Evolutionary conservation across 257 asterid genomes (phyloP), one percentile per base, ranked within the genome.

Genomic region (Solanum pimpinellifolium): DNA sequence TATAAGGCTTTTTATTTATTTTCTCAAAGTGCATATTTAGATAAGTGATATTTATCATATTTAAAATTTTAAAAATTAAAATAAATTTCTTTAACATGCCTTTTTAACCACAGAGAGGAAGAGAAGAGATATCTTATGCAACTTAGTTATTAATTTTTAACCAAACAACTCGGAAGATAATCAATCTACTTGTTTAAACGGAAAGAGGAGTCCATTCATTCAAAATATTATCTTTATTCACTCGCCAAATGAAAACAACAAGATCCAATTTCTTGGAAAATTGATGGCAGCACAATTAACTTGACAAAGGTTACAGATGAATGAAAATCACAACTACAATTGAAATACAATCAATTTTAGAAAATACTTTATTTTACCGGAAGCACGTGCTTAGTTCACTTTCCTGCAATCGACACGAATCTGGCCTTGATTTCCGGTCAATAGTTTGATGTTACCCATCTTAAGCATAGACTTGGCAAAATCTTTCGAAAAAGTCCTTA

Each of bases 321-420:
- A 72, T 10, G 2, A 72, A 18, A 4, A 72, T 4, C 27, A 35
- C 41, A 70, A 70, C 9, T 29, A 31, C 12, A 70, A 16, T 70
- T 70, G 42, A 70, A 72, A 33, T 33, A 31, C 31, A 70, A 70
- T 14, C 23, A 69, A 69, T 14, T 7, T 69, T 5, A 29, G 15
- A 11, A 31, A 70, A 72, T 33, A 72, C 11, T 18, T 72, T 6
- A 70, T 31, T 70, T 31, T 12, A 72, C 21, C 7, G 33, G n/a
- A 13, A 4, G 16, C 46, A 6, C 41, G 9, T 69, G 6, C 41
- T 87, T 74, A 88, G 82, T 86, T 88, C 21, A 83, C 87, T 33
- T 25, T 56, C 69, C 87, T 70, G 39, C 90, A 88, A 59, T 81
- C 31, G 16, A 65, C 10, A 69, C 90, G 81, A 47, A 86, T 74